These are phyloP conservation scores for Phytopythium litorale DNA, from an alignment of 352 stramenopile species.

Conservation along the genomic window DNA sequence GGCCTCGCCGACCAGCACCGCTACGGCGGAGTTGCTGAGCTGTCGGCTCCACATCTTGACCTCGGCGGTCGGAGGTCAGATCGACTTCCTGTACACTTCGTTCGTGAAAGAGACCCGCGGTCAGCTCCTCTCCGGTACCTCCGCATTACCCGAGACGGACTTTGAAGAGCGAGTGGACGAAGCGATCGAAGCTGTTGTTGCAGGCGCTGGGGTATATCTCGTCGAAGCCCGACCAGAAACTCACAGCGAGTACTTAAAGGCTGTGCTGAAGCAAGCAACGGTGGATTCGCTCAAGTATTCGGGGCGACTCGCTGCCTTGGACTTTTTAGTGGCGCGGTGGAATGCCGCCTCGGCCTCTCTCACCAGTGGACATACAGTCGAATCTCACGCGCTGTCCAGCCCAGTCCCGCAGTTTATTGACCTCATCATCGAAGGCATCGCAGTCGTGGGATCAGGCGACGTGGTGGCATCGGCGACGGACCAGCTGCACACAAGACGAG, in stretches of 20 bases:
- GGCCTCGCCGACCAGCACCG: slow-evolving; percentile 20
- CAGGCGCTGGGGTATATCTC: slow-evolving; percentile 29
- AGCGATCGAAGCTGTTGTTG: slow-evolving; percentile 43
- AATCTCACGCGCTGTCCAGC: slow-evolving; percentile 26
- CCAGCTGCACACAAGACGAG: slow-evolving; percentile 43
- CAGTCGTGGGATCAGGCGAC: slow-evolving; percentile 43
- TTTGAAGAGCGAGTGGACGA: slow-evolving; percentile 51
- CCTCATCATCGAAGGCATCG: slow-evolving; percentile 50
- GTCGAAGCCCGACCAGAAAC: slow-evolving; percentile 39
- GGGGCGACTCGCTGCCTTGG: slow-evolving; percentile 38
- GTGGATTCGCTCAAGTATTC: slow-evolving; percentile 48
- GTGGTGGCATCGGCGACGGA: slow-evolving; percentile 49
- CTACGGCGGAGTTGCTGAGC: slow-evolving; percentile 37
- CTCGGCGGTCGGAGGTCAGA: slow-evolving; percentile 30
- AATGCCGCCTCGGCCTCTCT: slow-evolving; percentile 10
- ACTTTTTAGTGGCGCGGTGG: slow-evolving; percentile 61
- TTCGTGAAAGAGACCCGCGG: slow-evolving; percentile 37
- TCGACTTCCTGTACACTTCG: slow-evolving; percentile 40
- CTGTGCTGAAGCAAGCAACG: slow-evolving; percentile 30
- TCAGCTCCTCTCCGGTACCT: slow-evolving; percentile 20
- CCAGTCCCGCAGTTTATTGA: slow-evolving; percentile 59
- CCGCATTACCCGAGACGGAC: slow-evolving; percentile 17
- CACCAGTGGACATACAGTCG: neutral
- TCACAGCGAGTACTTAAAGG: slow-evolving; percentile 29
- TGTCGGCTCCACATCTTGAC: slow-evolving; percentile 33